Conservation (phyloP, 23 red algal species). For the Pyropia yezoensis region DNA sequence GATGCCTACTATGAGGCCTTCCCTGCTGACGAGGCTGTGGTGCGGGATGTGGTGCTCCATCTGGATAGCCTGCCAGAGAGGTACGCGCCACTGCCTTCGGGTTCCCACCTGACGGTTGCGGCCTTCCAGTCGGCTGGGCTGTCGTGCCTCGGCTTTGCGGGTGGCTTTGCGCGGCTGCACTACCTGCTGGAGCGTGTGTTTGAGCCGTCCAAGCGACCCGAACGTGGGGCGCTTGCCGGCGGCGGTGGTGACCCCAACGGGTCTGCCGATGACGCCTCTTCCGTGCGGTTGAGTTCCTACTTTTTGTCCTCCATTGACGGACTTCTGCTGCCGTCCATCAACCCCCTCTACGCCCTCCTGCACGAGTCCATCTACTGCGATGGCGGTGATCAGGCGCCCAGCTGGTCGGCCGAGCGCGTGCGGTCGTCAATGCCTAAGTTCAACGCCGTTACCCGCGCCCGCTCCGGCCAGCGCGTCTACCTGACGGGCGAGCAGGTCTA, state of each 20-base stretch:
- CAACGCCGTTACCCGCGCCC: background rate
- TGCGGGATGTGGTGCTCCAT: conserved; percentile 1
- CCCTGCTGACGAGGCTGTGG: conserved; percentile 1
- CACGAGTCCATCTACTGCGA: conserved; percentile 14
- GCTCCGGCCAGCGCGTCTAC: conserved; percentile 6
- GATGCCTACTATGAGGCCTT: conserved; percentile 13
- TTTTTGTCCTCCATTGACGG: conserved; percentile 7
- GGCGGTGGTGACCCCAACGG: too few species aligned
- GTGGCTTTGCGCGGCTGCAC: conserved; percentile 17
- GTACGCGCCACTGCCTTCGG: conserved; percentile 2
- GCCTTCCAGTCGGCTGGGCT: conserved; percentile 7
- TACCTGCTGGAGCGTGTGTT: conserved; percentile 20
- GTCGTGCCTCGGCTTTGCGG: conserved; percentile 7
- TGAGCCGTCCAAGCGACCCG: background rate
- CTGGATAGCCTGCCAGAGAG: background rate
- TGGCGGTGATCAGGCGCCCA: background rate
- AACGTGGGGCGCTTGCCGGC: background rate
- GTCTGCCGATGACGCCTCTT: too few species aligned
- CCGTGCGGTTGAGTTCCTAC: conserved; percentile 2
- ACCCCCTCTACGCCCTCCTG: conserved; percentile 19
- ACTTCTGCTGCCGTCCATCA: background rate
- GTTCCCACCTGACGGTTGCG: background rate
- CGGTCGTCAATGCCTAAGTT: background rate
- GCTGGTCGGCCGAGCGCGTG: conserved; percentile 16
- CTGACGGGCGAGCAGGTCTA: conserved; percentile 18